Percentiles rank a stretch among this genome's conserved stretches.
Evolutionary conservation across 2,329 filamentous ascomycete species (phyloP).

Genomic region (Hymenoscyphus occultus): DNA sequence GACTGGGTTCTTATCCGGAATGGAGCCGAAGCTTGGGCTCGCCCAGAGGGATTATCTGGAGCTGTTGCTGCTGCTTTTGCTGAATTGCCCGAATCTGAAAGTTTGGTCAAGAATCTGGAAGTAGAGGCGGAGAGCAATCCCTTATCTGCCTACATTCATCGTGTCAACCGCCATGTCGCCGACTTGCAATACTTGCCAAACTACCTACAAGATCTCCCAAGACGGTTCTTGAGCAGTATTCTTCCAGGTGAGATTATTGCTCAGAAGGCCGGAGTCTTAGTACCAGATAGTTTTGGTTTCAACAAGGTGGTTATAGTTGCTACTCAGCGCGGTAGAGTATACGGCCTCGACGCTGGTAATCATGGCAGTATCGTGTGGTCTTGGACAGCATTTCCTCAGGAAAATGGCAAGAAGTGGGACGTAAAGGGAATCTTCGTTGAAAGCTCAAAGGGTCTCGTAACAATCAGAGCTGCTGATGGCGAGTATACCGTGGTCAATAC

Average conservation of each 20-base stretch:
- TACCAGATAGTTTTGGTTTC: slow-evolving; percentile 79
- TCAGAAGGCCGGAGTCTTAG: slow-evolving; percentile 46
- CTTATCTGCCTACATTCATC: slow-evolving; percentile 79
- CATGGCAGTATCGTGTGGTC: slow-evolving; percentile 76
- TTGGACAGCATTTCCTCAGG: slow-evolving; percentile 57
- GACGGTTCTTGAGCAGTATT: slow-evolving; percentile 62
- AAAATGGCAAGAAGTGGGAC: slow-evolving; percentile 56
- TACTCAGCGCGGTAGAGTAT: slow-evolving; percentile 74
- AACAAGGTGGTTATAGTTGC: slow-evolving; percentile 80
- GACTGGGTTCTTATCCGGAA: slow-evolving; percentile 86
- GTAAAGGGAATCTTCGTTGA: slow-evolving; percentile 66
- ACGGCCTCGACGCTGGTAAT: slow-evolving; percentile 74
- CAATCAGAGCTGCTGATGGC: slow-evolving; percentile 45
- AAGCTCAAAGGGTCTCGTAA: slow-evolving; percentile 48
- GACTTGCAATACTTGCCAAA: slow-evolving; percentile 75
- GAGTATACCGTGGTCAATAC: slow-evolving; percentile 58
- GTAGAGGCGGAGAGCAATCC: slow-evolving; percentile 82
- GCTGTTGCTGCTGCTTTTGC: slow-evolving; percentile 78
- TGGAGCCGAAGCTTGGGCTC: slow-evolving; percentile 74
- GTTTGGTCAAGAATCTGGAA: slow-evolving; percentile 76
- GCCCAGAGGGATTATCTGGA: slow-evolving; percentile 78
- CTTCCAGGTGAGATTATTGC: slow-evolving; percentile 50
- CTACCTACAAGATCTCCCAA: slow-evolving; percentile 68
- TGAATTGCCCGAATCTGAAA: slow-evolving; percentile 69
- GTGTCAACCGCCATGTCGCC: slow-evolving; percentile 74